These are phyloP conservation scores for Fallopia convolvulus DNA, from an alignment of 148 eudicot species.

Conservation along the genomic window DNA sequence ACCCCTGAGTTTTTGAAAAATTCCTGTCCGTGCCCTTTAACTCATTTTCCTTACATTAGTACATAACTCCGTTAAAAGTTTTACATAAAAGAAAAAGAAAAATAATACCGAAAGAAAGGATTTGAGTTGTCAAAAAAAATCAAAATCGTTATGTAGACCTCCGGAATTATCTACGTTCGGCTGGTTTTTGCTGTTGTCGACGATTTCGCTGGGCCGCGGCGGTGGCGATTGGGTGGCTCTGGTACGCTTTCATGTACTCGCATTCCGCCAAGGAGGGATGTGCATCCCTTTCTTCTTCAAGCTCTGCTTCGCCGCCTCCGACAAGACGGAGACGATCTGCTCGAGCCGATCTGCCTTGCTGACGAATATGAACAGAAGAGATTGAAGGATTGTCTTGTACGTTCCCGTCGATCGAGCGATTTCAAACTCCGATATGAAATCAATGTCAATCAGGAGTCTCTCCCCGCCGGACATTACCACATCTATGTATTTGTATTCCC, in stretches of 20 bases:
- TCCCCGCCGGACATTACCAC: slow-evolving; percentile 23
- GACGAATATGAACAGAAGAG: slow-evolving; percentile 47
- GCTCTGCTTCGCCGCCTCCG: slow-evolving; percentile 46
- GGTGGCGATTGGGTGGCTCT: slow-evolving; percentile 18
- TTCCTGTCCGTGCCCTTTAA: too few relatives aligned
- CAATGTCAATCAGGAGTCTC: slow-evolving; percentile 44
- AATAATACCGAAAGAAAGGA: too few relatives aligned
- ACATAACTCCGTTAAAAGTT: too few relatives aligned
- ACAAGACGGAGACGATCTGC: slow-evolving; percentile 30
- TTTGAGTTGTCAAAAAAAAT: too few relatives aligned
- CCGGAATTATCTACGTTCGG: neutral
- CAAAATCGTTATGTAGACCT: too few relatives aligned
- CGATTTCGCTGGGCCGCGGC: neutral
- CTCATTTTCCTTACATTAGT: too few relatives aligned
- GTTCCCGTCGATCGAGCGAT: slow-evolving; percentile 41
- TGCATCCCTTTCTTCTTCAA: slow-evolving; percentile 58
- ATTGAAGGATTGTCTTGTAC: slow-evolving; percentile 40
- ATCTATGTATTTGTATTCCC: slow-evolving; percentile 35
- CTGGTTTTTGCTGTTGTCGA: neutral
- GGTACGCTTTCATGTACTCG: slow-evolving; percentile 37
- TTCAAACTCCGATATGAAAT: slow-evolving; percentile 58
- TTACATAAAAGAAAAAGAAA: too few relatives aligned
- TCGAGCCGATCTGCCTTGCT: slow-evolving; percentile 42
- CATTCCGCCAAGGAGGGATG: slow-evolving; percentile 56
- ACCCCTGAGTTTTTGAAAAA: too few relatives aligned